Conservation (phyloP, 2,329 filamentous ascomycete species). For the Fusarium miscanthi region DNA sequence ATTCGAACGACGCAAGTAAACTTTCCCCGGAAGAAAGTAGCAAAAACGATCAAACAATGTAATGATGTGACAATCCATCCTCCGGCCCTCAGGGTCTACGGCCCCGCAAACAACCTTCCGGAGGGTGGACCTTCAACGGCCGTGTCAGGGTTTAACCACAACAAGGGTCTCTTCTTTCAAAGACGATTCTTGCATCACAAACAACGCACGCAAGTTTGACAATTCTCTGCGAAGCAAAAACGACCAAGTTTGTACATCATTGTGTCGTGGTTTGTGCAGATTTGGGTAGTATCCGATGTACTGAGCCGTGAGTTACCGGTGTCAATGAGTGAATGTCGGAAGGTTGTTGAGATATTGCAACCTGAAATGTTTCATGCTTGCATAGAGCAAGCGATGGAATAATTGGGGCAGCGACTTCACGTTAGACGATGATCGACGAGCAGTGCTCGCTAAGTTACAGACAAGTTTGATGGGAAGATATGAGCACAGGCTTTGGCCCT, state of each 20-base stretch:
- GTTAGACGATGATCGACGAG: not conserved
- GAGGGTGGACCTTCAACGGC: slow-evolving; percentile 30
- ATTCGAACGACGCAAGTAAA: not conserved
- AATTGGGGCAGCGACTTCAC: not conserved
- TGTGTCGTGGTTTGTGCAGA: slow-evolving; percentile 5
- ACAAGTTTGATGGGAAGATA: not conserved
- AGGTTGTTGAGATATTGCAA: not conserved
- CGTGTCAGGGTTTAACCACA: slow-evolving; percentile 15
- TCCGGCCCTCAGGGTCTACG: slow-evolving; percentile 25
- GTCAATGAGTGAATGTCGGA: not conserved
- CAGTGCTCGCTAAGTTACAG: not conserved
- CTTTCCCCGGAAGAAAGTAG: too few relatives aligned
- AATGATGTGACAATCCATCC: slow-evolving; percentile 12
- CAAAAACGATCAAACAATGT: too few relatives aligned
- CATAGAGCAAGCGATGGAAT: not conserved
- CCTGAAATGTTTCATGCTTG: slow-evolving; percentile 3
- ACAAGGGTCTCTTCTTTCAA: not conserved
- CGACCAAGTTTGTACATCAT: not conserved
- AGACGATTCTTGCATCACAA: slow-evolving; percentile 22
- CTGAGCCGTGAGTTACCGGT: slow-evolving; percentile 26
- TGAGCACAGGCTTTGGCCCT: not conserved
- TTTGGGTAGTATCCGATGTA: slow-evolving; percentile 20
- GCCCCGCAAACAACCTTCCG: slow-evolving; percentile 31
- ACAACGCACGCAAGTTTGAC: not conserved
- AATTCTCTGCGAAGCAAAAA: not conserved